Percentiles rank a stretch among this genome's conserved stretches.
phyloP scores from a whole-genome alignment of 371 early-diverging fungal genomes.

The Mycotypha africana region DNA sequence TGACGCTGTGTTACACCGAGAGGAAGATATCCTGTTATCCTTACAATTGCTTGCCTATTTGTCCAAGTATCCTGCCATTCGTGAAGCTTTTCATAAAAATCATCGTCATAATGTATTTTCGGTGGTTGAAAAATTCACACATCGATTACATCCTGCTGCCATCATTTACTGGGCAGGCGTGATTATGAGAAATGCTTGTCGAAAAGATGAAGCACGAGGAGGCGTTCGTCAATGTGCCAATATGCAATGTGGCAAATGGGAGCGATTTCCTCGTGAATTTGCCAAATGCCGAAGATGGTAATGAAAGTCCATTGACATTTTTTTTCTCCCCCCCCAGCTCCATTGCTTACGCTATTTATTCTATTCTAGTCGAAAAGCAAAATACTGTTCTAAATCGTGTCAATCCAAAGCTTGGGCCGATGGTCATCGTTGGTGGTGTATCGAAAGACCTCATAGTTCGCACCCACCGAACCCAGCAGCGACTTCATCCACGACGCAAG shows the following conservation, averaged over 20 bases:
- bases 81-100: conserved; percentile 56
- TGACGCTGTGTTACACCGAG: conserved; percentile 61
- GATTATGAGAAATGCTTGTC: conserved; percentile 78
- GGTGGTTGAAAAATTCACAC: conserved; percentile 70
- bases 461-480: conserved; percentile 23
- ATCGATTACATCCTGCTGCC: conserved; percentile 57
- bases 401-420: conserved; percentile 75
- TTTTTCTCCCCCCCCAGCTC: neutral
- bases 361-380: conserved; percentile 56
- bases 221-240: conserved; percentile 74
- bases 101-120: conserved; percentile 63
- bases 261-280: conserved; percentile 70
- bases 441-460: conserved; percentile 46
- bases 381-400: conserved; percentile 72
- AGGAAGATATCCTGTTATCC: conserved; percentile 78
- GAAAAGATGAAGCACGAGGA: conserved; percentile 67
- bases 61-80: conserved; percentile 72
- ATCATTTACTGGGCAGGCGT: conserved; percentile 77
- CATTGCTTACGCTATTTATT: neutral
- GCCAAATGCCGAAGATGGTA: conserved; percentile 75
- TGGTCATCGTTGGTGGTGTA: conserved; percentile 80
- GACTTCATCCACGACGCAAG: conserved; percentile 28
- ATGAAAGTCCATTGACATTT: neutral
- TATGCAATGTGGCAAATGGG: conserved; percentile 75
- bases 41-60: conserved; percentile 81